Percentiles rank a stretch among this genome's conserved stretches.
Conservation (phyloP, 2,329 filamentous ascomycete genomes). For the Sporothrix protearum region DNA sequence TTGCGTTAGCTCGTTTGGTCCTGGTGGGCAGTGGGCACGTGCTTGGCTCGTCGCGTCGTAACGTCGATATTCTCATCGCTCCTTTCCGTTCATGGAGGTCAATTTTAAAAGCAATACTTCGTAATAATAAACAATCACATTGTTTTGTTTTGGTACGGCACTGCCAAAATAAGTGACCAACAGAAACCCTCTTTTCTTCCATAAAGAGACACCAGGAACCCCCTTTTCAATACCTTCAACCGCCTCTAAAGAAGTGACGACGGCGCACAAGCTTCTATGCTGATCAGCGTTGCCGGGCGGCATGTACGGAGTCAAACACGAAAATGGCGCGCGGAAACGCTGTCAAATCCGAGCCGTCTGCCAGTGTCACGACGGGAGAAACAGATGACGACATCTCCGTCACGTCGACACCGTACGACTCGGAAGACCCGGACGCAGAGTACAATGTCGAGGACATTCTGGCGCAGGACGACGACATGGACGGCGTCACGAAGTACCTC, state of each 20-base stretch:
- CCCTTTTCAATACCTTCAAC: background rate
- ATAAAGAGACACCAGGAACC: background rate
- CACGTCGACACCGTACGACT: conserved; percentile 46
- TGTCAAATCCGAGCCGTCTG: background rate
- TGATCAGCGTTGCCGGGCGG: background rate
- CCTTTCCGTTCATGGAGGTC: background rate
- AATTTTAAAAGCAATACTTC: background rate
- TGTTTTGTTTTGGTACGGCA: background rate
- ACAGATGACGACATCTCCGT: conserved; percentile 53
- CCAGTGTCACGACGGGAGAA: conserved; percentile 18
- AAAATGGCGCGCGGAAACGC: background rate
- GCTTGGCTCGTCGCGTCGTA: background rate
- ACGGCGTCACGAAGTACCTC: conserved; percentile 49
- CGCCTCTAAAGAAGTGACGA: background rate
- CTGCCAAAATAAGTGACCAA: background rate
- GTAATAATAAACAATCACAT: background rate
- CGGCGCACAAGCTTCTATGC: background rate
- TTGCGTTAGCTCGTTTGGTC: background rate
- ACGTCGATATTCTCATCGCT: background rate
- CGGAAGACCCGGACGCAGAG: conserved; percentile 42
- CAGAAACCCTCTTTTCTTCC: background rate
- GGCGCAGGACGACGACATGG: conserved; percentile 40
- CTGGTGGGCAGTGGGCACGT: conserved; percentile 2
- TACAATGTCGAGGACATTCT: conserved; percentile 55
- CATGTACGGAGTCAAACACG: background rate